Evolutionary conservation across 257 asterid species (phyloP).

Genomic region (Capsicum chinense): DNA sequence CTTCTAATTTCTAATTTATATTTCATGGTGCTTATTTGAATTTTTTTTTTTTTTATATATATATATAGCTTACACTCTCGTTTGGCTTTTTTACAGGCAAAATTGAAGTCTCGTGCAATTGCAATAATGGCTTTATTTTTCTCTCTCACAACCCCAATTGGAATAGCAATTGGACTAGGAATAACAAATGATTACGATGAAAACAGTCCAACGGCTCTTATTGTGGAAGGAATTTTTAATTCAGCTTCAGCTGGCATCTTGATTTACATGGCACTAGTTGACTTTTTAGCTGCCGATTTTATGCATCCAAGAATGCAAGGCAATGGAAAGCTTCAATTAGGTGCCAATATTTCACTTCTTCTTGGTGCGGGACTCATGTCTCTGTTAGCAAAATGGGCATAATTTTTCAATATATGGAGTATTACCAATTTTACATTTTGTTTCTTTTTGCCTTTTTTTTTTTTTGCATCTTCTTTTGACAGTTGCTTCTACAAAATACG

Average conservation of each 20-base stretch:
- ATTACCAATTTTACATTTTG: neutral
- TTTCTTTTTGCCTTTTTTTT: neutral
- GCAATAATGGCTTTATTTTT: conserved; percentile 29
- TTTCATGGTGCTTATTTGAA: neutral
- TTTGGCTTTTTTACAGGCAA: neutral
- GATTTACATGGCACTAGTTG: conserved; percentile 33
- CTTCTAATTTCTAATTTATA: neutral
- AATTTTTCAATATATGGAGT: neutral
- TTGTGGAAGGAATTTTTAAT: conserved; percentile 29
- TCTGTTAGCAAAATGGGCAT: conserved; percentile 32
- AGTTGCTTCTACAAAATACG: neutral
- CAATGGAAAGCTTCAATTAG: conserved; percentile 31
- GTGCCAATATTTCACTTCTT: conserved; percentile 34
- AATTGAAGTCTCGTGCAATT: neutral
- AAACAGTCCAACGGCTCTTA: conserved; percentile 31
- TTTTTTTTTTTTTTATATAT: too few relatives aligned
- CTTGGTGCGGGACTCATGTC: conserved; percentile 34
- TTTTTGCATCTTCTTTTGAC: neutral
- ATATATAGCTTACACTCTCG: neutral
- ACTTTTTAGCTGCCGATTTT: conserved; percentile 30
- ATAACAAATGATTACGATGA: conserved; percentile 29
- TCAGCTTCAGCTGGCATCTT: conserved; percentile 34
- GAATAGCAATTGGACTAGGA: conserved; percentile 25
- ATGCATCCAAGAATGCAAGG: conserved; percentile 36
- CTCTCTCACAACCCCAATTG: conserved; percentile 32